Evolutionary conservation across 2,329 filamentous ascomycete species (phyloP).

Genomic region (Paecilomyces fulvus): DNA sequence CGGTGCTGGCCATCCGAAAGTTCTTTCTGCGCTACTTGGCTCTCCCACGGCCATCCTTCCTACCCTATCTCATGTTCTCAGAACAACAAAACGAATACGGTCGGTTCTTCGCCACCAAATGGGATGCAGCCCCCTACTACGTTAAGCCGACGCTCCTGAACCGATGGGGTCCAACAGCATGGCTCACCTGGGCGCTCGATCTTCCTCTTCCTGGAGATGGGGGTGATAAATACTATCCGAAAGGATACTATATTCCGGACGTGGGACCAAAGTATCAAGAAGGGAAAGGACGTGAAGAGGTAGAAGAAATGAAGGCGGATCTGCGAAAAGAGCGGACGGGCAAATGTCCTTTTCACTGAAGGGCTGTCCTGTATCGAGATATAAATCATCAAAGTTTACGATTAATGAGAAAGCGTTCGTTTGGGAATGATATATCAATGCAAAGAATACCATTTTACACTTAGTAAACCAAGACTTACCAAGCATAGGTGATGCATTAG

Average conservation of each 20-base stretch:
- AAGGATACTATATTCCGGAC: conserved; percentile 46
- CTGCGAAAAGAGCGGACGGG: conserved; percentile 30
- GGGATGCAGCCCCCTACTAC: conserved; percentile 59
- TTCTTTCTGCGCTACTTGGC: conserved; percentile 50
- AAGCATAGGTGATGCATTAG: neutral
- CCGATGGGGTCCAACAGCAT: conserved; percentile 53
- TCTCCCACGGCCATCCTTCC: conserved; percentile 47
- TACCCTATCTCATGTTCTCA: conserved; percentile 30
- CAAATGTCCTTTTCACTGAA: conserved; percentile 41
- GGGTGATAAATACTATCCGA: conserved; percentile 38
- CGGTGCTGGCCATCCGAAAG: conserved; percentile 45
- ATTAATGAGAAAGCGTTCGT: no score
- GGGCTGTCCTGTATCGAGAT: neutral
- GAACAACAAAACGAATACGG: conserved; percentile 46
- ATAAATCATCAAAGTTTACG: neutral
- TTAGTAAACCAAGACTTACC: no score
- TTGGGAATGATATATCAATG: no score
- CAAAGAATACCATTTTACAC: no score
- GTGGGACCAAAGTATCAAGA: conserved; percentile 52
- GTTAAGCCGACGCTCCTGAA: conserved; percentile 51
- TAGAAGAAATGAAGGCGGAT: conserved; percentile 31
- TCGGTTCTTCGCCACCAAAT: conserved; percentile 43
- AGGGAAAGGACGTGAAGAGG: conserved; percentile 45
- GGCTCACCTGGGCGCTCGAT: conserved; percentile 40
- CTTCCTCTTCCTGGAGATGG: conserved; percentile 41